Conservation (phyloP, 495 filamentous ascomycete species). For the Podospora tetraspora region DNA sequence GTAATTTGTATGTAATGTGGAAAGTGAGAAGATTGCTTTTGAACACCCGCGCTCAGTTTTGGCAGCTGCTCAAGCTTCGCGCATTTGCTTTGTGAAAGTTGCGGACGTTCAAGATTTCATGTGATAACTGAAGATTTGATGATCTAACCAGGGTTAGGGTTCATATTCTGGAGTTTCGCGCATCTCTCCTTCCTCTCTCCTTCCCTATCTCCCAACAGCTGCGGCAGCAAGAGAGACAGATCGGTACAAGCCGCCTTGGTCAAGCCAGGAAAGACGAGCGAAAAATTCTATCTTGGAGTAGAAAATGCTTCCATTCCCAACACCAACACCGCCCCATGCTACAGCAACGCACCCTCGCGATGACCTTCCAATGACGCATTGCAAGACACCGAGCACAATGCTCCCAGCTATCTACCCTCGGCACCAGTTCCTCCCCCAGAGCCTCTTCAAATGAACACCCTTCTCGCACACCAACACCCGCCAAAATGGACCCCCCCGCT, state of each 20-base stretch:
- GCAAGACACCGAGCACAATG: not conserved
- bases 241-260: not conserved
- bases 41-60: not conserved
- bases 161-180: not conserved
- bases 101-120: not conserved
- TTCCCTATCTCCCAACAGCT: not conserved
- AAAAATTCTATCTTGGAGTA: not conserved
- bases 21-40: not conserved
- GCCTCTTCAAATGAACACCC: not conserved
- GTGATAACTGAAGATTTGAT: not conserved
- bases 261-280: not conserved
- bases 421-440: not conserved
- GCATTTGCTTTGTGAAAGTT: not conserved
- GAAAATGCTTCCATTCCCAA: not conserved
- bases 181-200: not conserved
- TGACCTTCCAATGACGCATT: slow-evolving; percentile 4
- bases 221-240: not conserved
- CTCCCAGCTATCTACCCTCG: not conserved
- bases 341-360: not conserved
- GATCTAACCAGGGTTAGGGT: slow-evolving; percentile 1
- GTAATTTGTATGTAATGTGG: not conserved
- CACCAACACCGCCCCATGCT: not conserved
- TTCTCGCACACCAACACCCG: not conserved
- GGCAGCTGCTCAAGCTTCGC: not conserved
- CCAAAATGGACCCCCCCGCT: slow-evolving; percentile 2